Evolutionary conservation across 2,329 filamentous ascomycete species (phyloP), one percentile per base, ranked within the genome.

Genomic region (Fusarium oxysporum): DNA sequence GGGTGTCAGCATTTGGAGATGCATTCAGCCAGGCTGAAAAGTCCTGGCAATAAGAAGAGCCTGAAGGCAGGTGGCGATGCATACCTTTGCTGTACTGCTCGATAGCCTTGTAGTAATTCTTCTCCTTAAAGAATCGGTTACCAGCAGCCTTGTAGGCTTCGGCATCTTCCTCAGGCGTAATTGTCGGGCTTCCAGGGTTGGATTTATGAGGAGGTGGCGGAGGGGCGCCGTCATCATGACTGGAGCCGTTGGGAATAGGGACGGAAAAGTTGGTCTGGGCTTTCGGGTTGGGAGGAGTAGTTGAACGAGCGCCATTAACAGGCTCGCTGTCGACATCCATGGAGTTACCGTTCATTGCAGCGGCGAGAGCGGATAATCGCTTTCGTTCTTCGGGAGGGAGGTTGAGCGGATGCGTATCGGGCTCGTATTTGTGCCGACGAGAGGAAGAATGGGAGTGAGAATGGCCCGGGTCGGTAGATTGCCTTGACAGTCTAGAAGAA

Each of bases 61-160:
- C 50, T 45, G n/a, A 8, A n/a, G 38, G 44, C 23, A 38, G 32
- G 35, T 33, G 59, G 47, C 33, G 38, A 56, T 40, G 68, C 81
- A 80, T 86, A 97, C 96, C 96, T 90, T 97, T 97, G 76, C 93
- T 94, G 82, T 98, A 99, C 82, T 98, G 94, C 76, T 93, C 89
- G 81, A 98, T 95, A 30, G 96, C 96, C 80, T 93, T 92, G 68
- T 87, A 85, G 82, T 96, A 99, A 79, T 98, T 93, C 81, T 92
- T 94, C 72, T 95, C 93, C 86, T 98, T 98, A 89, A 98, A 99
- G 80, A 94, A 96, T 79, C 96, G 96, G 85, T 99, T 99, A 66
- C 96, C 96, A 5, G 93, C 90, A 77, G 93, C 90, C 87, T 99
- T 99, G 89, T 92, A 97, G 17, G 91, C 88, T 84, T 99, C 96